These are phyloP conservation scores for Capsicum rhomboideum DNA, from an alignment of 257 asterid genomes.

Conservation along the genomic window DNA sequence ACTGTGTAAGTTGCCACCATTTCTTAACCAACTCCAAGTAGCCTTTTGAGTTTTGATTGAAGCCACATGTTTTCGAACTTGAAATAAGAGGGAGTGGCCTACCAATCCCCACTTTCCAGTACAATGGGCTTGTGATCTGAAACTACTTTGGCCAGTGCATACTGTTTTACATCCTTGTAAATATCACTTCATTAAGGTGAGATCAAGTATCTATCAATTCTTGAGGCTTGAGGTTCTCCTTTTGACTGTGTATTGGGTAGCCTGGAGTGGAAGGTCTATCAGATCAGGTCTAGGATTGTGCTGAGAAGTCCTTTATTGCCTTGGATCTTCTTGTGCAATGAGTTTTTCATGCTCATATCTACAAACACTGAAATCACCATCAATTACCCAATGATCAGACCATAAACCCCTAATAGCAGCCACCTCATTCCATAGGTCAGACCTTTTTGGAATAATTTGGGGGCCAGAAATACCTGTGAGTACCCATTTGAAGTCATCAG, in stretches of 20 bases:
- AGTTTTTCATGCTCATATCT: neutral
- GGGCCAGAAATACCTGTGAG: neutral
- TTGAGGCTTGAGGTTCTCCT: neutral
- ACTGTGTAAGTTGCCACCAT: neutral
- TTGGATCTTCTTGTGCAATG: neutral
- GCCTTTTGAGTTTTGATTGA: neutral
- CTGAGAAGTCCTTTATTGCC: neutral
- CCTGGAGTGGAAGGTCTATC: neutral
- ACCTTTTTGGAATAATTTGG: neutral
- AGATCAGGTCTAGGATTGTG: neutral
- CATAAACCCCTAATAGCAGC: neutral
- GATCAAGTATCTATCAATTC: neutral
- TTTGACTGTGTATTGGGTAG: neutral
- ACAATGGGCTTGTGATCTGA: neutral
- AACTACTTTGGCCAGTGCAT: neutral
- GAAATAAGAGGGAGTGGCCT: neutral
- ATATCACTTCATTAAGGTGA: neutral
- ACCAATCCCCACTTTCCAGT: neutral
- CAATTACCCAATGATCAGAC: neutral
- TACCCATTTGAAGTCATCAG: neutral
- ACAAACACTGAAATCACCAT: neutral
- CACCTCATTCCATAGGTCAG: neutral
- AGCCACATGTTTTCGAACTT: neutral
- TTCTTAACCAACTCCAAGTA: neutral
- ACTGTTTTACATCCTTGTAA: neutral